Evolutionary conservation across 78 protist species (phyloP), one percentile per base, ranked within the genome.

Genomic region (Dictyostelium firmibasis): DNA sequence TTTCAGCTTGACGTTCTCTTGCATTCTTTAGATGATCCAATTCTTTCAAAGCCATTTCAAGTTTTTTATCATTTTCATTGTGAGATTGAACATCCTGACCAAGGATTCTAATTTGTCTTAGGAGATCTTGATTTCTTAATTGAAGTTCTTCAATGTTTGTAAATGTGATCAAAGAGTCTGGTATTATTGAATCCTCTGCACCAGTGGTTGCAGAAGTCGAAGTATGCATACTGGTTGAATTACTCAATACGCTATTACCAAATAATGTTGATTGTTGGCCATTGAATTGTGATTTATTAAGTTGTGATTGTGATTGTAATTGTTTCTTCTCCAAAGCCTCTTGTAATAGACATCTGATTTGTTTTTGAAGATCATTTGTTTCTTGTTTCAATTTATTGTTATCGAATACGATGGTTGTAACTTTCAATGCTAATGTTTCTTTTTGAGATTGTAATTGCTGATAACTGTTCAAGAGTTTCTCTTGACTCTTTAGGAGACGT

Each of bases 401-500:
- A 5, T 89, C 94, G 0, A 87, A n/a, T 0, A 53, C 1, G 25
- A 81, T 6, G 23, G 94, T 70, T 0, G 76, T 14, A 1, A 69
- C 29, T 62, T 81, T 78, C 20, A 89, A 53, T 29, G 43, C 9
- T 14, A 89, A 29, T 4, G 94, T 81, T 29, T 89, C 94, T 60
- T 89, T 89, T 75, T 89, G 86, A 2, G 67, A 43, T 81, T 89
- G 94, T n/a, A 89, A 27, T 33, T 62, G 82, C 25, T 78, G 86
- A n/a, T 81, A 81, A 16, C 69, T 44, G 18, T 89, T 69, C n/a
- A 89, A 35, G 14, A 89, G 50, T 31, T 89, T 89, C 83, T 89
- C 94, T 47, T 89, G 94, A 47, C 84, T 89, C 94, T 89, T 89
- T 3, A 89, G 9, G 25, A 89, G 38, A 38, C 94, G 27, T 43